Conservation (phyloP, 805 yeast genomes). For the Metschnikowia anglica region DNA sequence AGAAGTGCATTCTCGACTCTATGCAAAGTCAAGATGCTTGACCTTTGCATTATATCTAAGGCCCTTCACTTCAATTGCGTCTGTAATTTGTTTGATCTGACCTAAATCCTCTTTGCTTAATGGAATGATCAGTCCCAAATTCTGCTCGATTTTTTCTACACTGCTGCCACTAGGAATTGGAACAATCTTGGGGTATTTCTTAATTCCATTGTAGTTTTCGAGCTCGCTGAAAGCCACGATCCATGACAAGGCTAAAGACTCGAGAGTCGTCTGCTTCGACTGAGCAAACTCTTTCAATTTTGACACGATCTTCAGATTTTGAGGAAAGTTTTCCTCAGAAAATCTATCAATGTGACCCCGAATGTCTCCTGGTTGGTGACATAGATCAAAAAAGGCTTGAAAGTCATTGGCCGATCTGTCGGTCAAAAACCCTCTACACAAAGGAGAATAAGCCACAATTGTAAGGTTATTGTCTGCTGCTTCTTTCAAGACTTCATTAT, state of each 20-base stretch:
- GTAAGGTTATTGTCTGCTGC: constrained; percentile 62
- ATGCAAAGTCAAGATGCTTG: constrained; percentile 16
- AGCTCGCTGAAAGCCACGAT: constrained; percentile 66
- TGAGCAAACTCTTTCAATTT: constrained; percentile 52
- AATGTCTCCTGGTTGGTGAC: constrained; percentile 58
- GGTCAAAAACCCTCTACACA: constrained; percentile 75
- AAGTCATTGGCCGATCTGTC: constrained; percentile 50
- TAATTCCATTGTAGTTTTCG: constrained; percentile 42
- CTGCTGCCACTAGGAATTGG: constrained; percentile 84
- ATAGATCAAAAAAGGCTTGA: constrained; percentile 25
- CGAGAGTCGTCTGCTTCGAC: constrained; percentile 54
- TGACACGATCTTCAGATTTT: constrained; percentile 52
- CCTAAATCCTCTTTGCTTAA: constrained; percentile 59
- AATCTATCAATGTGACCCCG: constrained; percentile 56
- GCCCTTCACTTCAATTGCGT: constrained; percentile 51
- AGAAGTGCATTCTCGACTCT: background rate
- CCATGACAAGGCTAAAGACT: constrained; percentile 45
- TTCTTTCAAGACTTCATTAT: constrained; percentile 61
- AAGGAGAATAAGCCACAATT: constrained; percentile 78
- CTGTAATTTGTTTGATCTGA: constrained; percentile 48
- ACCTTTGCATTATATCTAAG: constrained; percentile 46
- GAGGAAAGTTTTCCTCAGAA: constrained; percentile 51
- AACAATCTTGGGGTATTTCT: constrained; percentile 52
- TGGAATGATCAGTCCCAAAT: constrained; percentile 44
- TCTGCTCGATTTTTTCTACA: constrained; percentile 57